Base-by-base conservation (phyloP, 2,329 filamentous ascomycete genomes). In the Zasmidium cellare region DNA sequence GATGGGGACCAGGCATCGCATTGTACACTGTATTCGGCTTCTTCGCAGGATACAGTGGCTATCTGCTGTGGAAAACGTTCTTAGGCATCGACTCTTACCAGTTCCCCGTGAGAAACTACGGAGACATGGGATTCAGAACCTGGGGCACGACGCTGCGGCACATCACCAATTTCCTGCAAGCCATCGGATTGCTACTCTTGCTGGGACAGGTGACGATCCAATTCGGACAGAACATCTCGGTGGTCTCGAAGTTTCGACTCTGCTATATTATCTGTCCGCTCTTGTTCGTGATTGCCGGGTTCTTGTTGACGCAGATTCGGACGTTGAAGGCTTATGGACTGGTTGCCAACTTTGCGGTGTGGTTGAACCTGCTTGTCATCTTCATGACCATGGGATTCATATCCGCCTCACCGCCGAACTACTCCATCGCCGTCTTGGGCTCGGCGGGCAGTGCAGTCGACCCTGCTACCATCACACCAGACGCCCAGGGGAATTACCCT, bases 331-430 rank as follows among this genome's bases (percentile, higher is more conserved):
- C 75, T 14, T 82, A 82, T 55, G 80, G 81, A 3, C 84, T 81
- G 78, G 67, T 85, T 1, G 82, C 83, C 16, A 85, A 83, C 61
- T 64, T 79, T 14, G 78, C 82, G 1, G 78, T 86, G 3, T 85
- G 80, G 78, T 64, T 85, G 49, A 85, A 84, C 59, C 61, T 85
- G 22, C 62, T 82, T 22, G 75, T 81, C 61, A 79, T 65, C 20
- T 64, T 85, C 51, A 78, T 84, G 62, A 62, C 65, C 12, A 84
- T 85, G 79, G 81, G 78, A 20, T 79, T 80, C 3, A 77, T 78
- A 3, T 77, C 81, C 1, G 72, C 81, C 56, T 79, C 75, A 2
- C 82, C 83, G 0, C 82, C 83, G 56, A 84, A 80, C 61, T 64
- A 62, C 22, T 68, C 60, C 2, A 61, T 63, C 23, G 60, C 61